Evolutionary conservation across 768 basidiomycete species (phyloP), one percentile per base, ranked within the genome.

Genomic region (Baorangia bicolor): DNA sequence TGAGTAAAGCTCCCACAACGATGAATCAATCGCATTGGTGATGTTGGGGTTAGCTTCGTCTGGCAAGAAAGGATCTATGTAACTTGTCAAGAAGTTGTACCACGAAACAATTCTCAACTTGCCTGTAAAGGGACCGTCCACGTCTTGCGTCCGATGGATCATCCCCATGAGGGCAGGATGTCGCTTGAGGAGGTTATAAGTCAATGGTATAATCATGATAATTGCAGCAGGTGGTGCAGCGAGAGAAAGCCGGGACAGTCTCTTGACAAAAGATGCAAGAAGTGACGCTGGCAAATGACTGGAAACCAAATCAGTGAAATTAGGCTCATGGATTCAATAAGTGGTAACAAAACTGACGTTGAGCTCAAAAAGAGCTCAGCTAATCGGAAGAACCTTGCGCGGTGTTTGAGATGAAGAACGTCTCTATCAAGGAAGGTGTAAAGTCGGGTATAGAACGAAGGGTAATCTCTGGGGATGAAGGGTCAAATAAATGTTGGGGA

Each of bases 191-290:
- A 94, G 77, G 66, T 98, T 98, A 75, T 98, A 98, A 8, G 88
- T 86, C 74, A 98, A 92, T 2, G 97, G 94, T 40, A 99, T 84
- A 64, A 92, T 77, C 79, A 94, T 88, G 54, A 99, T 80, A 30
- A 97, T 86, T 0, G 90, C 95, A 14, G 94, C 86, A 9, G 97
- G 95, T 0, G 95, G 91, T 0, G 95, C 93, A 30, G 77, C 76
- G 12, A 98, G 79, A 9, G 93, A 88, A 3, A 98, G 78, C 13
- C 91, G 84, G 3, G 94, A 83, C 30, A 99, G 80, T 6, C 92
- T 86, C 71, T 98, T 98, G 65, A 97, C 78, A 71, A 98, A 98
- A 0, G 96, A 94, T 8, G 96, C 96, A 23, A 98, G 80, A n/a
- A 98, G 80, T 2, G 88, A 83, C 1, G 92, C 84, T 3, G 97